Evolutionary conservation across 2,329 filamentous ascomycete species (phyloP).

Genomic region (Pseudocercospora ulei): DNA sequence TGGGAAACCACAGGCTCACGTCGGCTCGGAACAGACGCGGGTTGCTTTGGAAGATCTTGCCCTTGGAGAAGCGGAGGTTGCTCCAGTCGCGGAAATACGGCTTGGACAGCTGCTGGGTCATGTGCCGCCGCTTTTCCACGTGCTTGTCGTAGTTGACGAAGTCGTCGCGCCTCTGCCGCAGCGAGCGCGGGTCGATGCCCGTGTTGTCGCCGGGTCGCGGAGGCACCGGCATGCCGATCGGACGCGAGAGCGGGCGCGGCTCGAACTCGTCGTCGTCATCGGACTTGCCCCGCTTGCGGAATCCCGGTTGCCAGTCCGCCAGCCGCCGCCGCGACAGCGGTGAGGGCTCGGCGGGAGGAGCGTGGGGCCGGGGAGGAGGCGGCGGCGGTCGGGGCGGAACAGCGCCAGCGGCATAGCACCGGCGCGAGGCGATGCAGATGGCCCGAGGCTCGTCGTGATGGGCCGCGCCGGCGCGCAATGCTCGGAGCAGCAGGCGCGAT

Average conservation of each 20-base stretch:
- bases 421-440: too few relatives aligned
- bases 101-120: constrained; percentile 67
- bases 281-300: constrained; percentile 20
- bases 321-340: constrained; percentile 16
- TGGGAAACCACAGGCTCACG: constrained; percentile 83
- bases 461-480: too few relatives aligned
- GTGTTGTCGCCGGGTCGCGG: constrained; percentile 73
- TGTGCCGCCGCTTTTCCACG: constrained; percentile 59
- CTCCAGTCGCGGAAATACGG: constrained; percentile 96
- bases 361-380: too few relatives aligned
- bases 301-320: constrained; percentile 21
- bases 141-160: constrained; percentile 82
- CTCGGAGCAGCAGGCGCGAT: too few relatives aligned
- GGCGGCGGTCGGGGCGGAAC: too few relatives aligned
- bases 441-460: too few relatives aligned
- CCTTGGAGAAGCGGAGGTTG: constrained; percentile 69
- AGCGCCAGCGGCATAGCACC: too few relatives aligned
- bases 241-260: constrained; percentile 52
- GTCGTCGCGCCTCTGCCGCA: constrained; percentile 62
- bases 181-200: constrained; percentile 58
- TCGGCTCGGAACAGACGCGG: constrained; percentile 74
- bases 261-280: constrained; percentile 39
- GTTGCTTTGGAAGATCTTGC: constrained; percentile 85
- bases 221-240: constrained; percentile 69
- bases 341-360: too few relatives aligned